These are phyloP conservation scores for Ophiosphaerella herpotricha DNA, from an alignment of 2,329 filamentous ascomycete genomes.

Conservation along the genomic window DNA sequence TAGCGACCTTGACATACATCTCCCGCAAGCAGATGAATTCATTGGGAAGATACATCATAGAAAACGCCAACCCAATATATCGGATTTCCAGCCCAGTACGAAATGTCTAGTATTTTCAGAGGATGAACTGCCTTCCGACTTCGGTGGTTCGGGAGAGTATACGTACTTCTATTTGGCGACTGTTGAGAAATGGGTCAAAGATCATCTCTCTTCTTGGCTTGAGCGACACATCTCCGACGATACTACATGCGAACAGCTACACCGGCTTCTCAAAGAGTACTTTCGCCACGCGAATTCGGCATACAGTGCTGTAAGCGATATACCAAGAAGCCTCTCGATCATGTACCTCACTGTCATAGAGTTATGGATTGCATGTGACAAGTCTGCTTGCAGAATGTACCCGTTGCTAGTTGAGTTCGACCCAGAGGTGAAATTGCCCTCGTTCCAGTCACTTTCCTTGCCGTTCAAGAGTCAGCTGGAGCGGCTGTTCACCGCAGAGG, in stretches of 20 bases:
- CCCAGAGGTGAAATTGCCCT: slow-evolving; percentile 47
- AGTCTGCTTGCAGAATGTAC: slow-evolving; percentile 44
- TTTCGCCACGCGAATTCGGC: slow-evolving; percentile 14
- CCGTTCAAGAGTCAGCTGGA: slow-evolving; percentile 51
- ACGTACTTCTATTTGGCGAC: slow-evolving; percentile 51
- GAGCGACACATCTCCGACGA: slow-evolving; percentile 17
- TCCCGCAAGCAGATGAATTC: no score
- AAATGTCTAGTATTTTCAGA: neutral
- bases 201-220: slow-evolving; percentile 48
- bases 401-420: slow-evolving; percentile 54
- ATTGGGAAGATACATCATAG: no score
- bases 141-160: slow-evolving; percentile 10
- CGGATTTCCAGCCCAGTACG: neutral
- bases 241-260: slow-evolving; percentile 27
- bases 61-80: neutral
- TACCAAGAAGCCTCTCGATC: slow-evolving; percentile 55
- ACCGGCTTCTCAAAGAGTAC: slow-evolving; percentile 7
- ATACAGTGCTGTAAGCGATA: slow-evolving; percentile 37
- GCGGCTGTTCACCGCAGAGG: slow-evolving; percentile 52
- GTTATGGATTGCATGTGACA: slow-evolving; percentile 64
- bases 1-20: no score
- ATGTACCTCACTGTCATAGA: slow-evolving; percentile 63
- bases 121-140: neutral
- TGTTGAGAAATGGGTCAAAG: slow-evolving; percentile 57
- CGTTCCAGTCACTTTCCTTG: slow-evolving; percentile 54